Base-by-base conservation (phyloP, 2,329 filamentous ascomycete genomes). In the Neonectria ditissima region DNA sequence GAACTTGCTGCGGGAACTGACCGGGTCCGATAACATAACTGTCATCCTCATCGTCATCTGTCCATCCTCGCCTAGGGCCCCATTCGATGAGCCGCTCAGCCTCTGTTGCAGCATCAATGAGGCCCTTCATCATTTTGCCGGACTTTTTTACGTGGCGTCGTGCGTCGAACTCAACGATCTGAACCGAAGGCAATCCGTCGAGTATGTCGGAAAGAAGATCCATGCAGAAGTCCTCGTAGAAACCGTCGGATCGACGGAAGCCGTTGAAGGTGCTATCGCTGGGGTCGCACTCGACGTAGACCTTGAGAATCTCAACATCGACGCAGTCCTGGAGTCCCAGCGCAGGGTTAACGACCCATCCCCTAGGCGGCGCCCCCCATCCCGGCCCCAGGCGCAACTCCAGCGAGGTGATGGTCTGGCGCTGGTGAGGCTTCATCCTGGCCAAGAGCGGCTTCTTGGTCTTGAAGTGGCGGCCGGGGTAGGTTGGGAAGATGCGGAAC, bases 241-340 rank as follows among this genome's bases (percentile, higher is more conserved):
- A 93, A 1, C 89, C 87, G 26, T 89, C 85, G 1, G 84, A 83
- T 26, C 85, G 84, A 14, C 90, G 85, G 71, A 91, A 94, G 0
- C 90, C 91, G 58, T 87, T 86, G 70, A 92, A 93, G 20, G 88
- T 80, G 28, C 82, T 83, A 69, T 91, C 85, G 55, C 88, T 91
- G 0, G 92, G 91, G 72, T 94, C 92, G 66, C 86, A 87, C 76
- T 94, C 88, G 24, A 93, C 87, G 72, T 92, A 92, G 11, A 94
- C 85, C 26, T 84, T 87, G 51, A 94, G 75, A 14, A 81, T 82
- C 30, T 84, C 82, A 20, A 91, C 84, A 51, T 83, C 87, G 60
- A 78, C 77, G 75, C 89, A 91, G 54, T 92, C 88, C 1, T 75
- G 69, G 7, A 94, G 81, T 0, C 91, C 91, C 1, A 94, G 81